These are phyloP conservation scores for Rhizoclosmatium globosum DNA, from an alignment of 192 early-diverging fungal genomes.

Conservation along the genomic window DNA sequence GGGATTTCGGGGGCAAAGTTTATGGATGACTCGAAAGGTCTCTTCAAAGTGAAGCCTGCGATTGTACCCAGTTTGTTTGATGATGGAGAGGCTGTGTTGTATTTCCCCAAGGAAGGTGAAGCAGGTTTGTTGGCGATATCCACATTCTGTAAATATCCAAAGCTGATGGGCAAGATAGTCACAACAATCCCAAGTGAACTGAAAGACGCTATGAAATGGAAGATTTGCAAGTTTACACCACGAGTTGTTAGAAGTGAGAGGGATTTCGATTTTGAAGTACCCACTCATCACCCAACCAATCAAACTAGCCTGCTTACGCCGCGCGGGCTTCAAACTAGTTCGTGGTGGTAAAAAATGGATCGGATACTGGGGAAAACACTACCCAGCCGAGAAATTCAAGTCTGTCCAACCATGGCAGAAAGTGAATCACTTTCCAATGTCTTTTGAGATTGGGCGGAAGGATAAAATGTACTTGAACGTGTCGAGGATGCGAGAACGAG, in stretches of 20 bases:
- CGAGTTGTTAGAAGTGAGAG: conserved; percentile 53
- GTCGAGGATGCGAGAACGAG: conserved; percentile 27
- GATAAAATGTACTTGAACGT: conserved; percentile 50
- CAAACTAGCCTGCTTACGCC: conserved; percentile 41
- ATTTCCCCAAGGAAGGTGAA: conserved; percentile 49
- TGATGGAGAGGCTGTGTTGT: conserved; percentile 49
- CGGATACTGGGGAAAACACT: conserved; percentile 60
- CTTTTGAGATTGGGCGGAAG: conserved; percentile 60
- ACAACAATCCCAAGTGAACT: conserved; percentile 31
- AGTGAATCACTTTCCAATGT: conserved; percentile 62
- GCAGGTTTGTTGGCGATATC: conserved; percentile 4
- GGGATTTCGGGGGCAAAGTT: background rate
- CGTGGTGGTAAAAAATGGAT: conserved; percentile 50
- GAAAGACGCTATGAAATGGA: conserved; percentile 47
- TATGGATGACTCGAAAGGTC: background rate
- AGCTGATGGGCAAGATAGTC: conserved; percentile 9
- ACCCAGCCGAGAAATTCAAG: conserved; percentile 46
- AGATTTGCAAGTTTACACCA: conserved; percentile 52
- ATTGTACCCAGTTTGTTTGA: conserved; percentile 46
- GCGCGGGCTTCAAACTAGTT: conserved; percentile 52
- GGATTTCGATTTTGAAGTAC: too few species aligned
- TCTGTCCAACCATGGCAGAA: conserved; percentile 55
- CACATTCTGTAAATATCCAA: background rate
- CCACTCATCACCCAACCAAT: too few species aligned
- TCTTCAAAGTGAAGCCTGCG: background rate